These are phyloP conservation scores for Dimargaris verticillata DNA, from an alignment of 192 early-diverging fungal genomes.

Conservation along the genomic window DNA sequence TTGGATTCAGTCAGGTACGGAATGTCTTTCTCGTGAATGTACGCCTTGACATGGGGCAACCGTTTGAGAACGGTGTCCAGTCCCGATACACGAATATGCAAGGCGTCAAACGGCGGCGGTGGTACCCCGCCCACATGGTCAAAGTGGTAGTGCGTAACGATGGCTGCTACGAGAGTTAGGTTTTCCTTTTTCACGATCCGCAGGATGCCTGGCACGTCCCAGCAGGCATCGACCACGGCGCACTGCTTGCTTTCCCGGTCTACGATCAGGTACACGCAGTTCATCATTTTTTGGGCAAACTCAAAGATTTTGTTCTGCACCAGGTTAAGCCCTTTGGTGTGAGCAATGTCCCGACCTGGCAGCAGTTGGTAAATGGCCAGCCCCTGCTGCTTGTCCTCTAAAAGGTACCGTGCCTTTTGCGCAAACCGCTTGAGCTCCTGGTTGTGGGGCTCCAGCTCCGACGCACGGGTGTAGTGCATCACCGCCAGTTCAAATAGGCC, in stretches of 20 bases:
- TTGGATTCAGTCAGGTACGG: constrained; percentile 47
- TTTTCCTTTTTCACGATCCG: constrained; percentile 35
- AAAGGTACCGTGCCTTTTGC: constrained; percentile 33
- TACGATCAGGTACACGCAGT: constrained; percentile 69
- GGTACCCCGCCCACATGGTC: constrained; percentile 79
- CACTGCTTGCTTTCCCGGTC: constrained; percentile 50
- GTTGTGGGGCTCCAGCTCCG: constrained; percentile 29
- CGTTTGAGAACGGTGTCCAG: constrained; percentile 54
- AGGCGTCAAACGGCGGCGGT: constrained; percentile 65
- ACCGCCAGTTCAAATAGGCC: constrained; percentile 31
- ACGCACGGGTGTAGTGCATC: constrained; percentile 23
- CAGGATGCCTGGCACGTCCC: constrained; percentile 79
- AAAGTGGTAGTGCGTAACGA: constrained; percentile 73
- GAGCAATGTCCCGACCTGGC: constrained; percentile 55
- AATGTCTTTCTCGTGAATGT: constrained; percentile 63
- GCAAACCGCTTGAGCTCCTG: constrained; percentile 30
- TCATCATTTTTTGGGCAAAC: constrained; percentile 67
- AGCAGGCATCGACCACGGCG: constrained; percentile 80
- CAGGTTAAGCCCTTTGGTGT: constrained; percentile 33
- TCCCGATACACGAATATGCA: constrained; percentile 65
- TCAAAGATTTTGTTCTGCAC: constrained; percentile 59
- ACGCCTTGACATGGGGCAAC: constrained; percentile 52
- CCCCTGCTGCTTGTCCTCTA: constrained; percentile 37
- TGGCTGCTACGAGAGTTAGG: constrained; percentile 50
- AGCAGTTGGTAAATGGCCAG: constrained; percentile 47